Evolutionary conservation across 78 protist genomes (phyloP).

Genomic region (slime mould (Dictyostelium discoideum)): DNA sequence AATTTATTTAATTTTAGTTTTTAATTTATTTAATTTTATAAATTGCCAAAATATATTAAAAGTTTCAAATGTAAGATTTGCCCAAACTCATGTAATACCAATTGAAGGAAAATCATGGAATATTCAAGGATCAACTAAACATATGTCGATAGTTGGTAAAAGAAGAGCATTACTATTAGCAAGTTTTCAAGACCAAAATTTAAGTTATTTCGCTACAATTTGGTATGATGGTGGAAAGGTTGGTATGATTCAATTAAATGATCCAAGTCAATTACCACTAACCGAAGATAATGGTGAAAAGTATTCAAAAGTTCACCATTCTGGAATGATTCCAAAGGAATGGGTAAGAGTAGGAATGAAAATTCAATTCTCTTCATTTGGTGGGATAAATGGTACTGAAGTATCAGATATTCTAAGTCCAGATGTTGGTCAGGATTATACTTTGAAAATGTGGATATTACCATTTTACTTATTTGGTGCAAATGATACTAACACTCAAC

Average conservation of each 20-base stretch:
- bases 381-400: neutral
- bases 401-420: neutral
- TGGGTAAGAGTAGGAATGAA: neutral
- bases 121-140: neutral
- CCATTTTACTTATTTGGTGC: constrained; percentile 60
- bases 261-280: constrained; percentile 22
- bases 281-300: constrained; percentile 39
- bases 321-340: neutral
- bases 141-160: neutral
- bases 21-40: neutral
- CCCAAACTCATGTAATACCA: constrained; percentile 55
- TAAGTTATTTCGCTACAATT: neutral
- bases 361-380: neutral
- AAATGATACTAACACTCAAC: neutral
- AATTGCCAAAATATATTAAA: neutral
- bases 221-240: neutral
- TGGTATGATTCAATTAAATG: neutral
- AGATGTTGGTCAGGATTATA: neutral
- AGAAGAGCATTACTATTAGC: neutral
- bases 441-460: neutral
- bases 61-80: neutral
- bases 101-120: neutral
- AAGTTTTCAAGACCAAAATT: neutral
- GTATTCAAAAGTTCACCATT: neutral
- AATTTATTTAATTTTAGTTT: neutral